phyloP scores from a whole-genome alignment of 169 alveolate species.

The Babesia ovata region DNA sequence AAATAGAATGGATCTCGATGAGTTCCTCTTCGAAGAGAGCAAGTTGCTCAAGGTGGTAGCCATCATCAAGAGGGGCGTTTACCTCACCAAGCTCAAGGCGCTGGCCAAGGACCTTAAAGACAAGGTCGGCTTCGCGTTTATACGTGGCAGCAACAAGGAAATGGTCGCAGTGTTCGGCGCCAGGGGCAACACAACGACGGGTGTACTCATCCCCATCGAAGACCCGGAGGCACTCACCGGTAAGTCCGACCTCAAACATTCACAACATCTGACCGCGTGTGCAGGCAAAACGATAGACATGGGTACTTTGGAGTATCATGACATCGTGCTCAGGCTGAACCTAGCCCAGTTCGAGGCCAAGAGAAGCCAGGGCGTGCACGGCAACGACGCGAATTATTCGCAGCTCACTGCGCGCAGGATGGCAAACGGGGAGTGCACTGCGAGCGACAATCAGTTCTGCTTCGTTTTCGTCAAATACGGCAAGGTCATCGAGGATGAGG shows the following conservation, averaged over 20 bases:
- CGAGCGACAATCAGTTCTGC: slow-evolving; percentile 72
- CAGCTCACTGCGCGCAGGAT: slow-evolving; percentile 64
- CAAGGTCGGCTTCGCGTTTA: slow-evolving; percentile 64
- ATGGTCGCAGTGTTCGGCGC: slow-evolving; percentile 53
- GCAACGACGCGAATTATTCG: slow-evolving; percentile 54
- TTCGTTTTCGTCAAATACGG: slow-evolving; percentile 56
- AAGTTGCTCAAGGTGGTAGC: slow-evolving; percentile 65
- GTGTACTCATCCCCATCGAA: slow-evolving; percentile 64
- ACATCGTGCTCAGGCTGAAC: slow-evolving; percentile 54
- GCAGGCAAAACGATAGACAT: slow-evolving; percentile 48
- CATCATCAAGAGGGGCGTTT: slow-evolving; percentile 66
- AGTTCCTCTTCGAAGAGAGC: slow-evolving; percentile 42
- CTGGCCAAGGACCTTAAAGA: slow-evolving; percentile 66
- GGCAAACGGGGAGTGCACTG: slow-evolving; percentile 75
- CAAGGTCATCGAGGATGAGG: slow-evolving; percentile 22
- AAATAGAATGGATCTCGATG: slow-evolving; percentile 30
- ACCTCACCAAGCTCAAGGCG: slow-evolving; percentile 69
- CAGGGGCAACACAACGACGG: slow-evolving; percentile 50
- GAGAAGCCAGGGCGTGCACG: slow-evolving; percentile 24
- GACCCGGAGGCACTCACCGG: slow-evolving; percentile 40
- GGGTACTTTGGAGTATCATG: slow-evolving; percentile 27
- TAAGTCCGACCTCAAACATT: not conserved
- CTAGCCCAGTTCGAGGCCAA: slow-evolving; percentile 42
- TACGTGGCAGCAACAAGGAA: slow-evolving; percentile 64
- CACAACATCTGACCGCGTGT: not conserved